Evolutionary conservation across 352 stramenopile species (phyloP).

Genomic region (Globisporangium nunn): DNA sequence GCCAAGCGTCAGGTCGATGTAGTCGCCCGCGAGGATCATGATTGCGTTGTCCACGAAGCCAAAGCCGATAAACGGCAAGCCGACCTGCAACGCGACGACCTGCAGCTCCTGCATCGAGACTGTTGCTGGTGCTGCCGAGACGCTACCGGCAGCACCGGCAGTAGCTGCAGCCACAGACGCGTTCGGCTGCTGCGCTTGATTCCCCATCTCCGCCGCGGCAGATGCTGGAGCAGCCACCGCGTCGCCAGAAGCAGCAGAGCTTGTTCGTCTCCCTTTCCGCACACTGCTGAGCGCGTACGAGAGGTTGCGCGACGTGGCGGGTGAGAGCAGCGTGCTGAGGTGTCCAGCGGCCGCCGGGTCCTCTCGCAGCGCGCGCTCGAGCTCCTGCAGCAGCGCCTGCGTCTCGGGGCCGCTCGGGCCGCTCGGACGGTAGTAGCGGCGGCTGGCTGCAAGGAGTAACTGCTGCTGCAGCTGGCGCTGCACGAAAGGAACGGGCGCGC

Average conservation of each 20-base stretch:
- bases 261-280: slow-evolving; percentile 8
- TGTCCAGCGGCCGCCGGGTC: slow-evolving; percentile 23
- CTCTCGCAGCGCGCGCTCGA: slow-evolving; percentile 25
- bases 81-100: slow-evolving; percentile 56
- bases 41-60: slow-evolving; percentile 97
- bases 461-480: not conserved
- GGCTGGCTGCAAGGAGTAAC: not conserved
- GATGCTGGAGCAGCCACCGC: not conserved
- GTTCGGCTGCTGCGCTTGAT: not conserved
- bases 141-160: not conserved
- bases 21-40: slow-evolving; percentile 87
- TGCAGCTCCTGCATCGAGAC: slow-evolving; percentile 51
- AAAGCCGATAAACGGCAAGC: slow-evolving; percentile 95
- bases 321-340: slow-evolving; percentile 34
- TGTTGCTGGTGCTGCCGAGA: not conserved
- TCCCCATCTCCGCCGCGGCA: not conserved
- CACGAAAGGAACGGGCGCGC: too few species aligned
- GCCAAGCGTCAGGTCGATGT: slow-evolving; percentile 80
- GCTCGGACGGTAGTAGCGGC: not conserved
- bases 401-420: slow-evolving; percentile 21
- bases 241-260: not conserved
- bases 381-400: slow-evolving; percentile 27
- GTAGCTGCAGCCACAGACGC: not conserved
- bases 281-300: slow-evolving; percentile 30
- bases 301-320: slow-evolving; percentile 44